A percentile compares a stretch with the other conserved stretches of the same genome.
These are phyloP conservation scores for Saccharomycopsis synnaedendra DNA, from an alignment of 805 yeast species.

Conservation along the genomic window DNA sequence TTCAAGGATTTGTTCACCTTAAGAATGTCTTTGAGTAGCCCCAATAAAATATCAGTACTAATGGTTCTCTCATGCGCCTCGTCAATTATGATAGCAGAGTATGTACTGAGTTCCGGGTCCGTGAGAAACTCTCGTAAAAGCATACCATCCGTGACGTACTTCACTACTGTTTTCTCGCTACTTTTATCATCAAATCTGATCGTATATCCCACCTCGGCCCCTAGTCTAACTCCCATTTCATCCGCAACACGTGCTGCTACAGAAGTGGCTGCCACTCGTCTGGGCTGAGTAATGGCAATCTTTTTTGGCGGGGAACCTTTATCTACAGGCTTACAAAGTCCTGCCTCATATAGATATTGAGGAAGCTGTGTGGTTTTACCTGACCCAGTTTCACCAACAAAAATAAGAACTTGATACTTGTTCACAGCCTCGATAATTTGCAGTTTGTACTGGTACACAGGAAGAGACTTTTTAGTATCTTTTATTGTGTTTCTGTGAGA, in stretches of 20 bases:
- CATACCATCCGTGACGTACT: constrained; percentile 96
- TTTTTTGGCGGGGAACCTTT: constrained; percentile 32
- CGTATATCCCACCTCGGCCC: constrained; percentile 80
- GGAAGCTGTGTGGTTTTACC: constrained; percentile 94
- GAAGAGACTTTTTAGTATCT: constrained; percentile 53
- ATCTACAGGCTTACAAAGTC: constrained; percentile 38
- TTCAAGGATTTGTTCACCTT: constrained; percentile 57
- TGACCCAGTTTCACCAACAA: constrained; percentile 86
- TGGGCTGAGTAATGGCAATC: constrained; percentile 87
- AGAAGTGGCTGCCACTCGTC: constrained; percentile 89
- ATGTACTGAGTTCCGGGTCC: constrained; percentile 58
- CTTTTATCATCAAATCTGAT: constrained; percentile 80
- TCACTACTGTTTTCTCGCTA: constrained; percentile 52
- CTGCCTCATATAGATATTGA: constrained; percentile 75
- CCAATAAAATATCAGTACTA: constrained; percentile 38
- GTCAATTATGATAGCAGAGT: constrained; percentile 84
- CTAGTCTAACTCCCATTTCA: constrained; percentile 74
- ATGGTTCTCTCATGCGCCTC: constrained; percentile 94
- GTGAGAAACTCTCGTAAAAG: constrained; percentile 69
- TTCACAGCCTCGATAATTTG: constrained; percentile 49
- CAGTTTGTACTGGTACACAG: constrained; percentile 57
- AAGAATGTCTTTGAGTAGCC: constrained; percentile 63
- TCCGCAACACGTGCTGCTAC: constrained; percentile 89
- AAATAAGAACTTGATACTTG: constrained; percentile 55
- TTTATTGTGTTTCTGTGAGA: constrained; percentile 23